These are phyloP conservation scores for Phytophthora melonis DNA, from an alignment of 352 stramenopile genomes.

Conservation along the genomic window DNA sequence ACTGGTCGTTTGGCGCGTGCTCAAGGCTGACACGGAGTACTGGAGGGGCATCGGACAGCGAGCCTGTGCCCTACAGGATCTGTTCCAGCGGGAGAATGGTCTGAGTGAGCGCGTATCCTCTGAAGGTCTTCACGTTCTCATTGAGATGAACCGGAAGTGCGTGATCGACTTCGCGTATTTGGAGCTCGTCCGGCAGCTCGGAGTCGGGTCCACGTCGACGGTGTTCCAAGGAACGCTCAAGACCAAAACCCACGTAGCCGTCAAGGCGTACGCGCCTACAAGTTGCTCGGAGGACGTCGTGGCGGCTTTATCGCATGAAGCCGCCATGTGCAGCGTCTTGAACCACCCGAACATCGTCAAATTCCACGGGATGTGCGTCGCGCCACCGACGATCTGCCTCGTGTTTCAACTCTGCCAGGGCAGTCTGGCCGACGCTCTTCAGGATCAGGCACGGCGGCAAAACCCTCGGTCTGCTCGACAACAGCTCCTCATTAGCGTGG, in stretches of 20 bases:
- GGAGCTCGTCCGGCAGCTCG: slow-evolving; percentile 44
- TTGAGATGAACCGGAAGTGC: slow-evolving; percentile 63
- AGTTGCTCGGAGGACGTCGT: slow-evolving; percentile 45
- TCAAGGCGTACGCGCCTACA: slow-evolving; percentile 56
- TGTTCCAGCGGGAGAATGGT: slow-evolving; percentile 40
- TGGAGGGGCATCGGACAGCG: slow-evolving; percentile 53
- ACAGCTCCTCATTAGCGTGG: slow-evolving; percentile 49
- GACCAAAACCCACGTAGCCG: slow-evolving; percentile 45
- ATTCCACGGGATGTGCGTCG: slow-evolving; percentile 57
- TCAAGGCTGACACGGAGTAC: slow-evolving; percentile 58
- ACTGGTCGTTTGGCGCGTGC: slow-evolving; percentile 53
- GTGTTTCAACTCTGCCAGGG: slow-evolving; percentile 51
- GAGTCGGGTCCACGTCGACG: slow-evolving; percentile 35
- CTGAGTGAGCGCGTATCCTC: slow-evolving; percentile 49
- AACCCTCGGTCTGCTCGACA: slow-evolving; percentile 27
- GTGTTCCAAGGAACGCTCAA: slow-evolving; percentile 51
- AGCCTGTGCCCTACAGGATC: slow-evolving; percentile 38
- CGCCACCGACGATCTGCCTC: slow-evolving; percentile 53
- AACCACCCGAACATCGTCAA: slow-evolving; percentile 53
- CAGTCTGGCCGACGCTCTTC: slow-evolving; percentile 36
- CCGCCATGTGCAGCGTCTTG: slow-evolving; percentile 43
- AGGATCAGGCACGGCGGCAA: slow-evolving; percentile 26
- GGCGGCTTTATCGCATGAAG: slow-evolving; percentile 53
- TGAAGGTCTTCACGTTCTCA: slow-evolving; percentile 53
- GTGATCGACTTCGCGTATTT: slow-evolving; percentile 69